Evolutionary conservation across 2,329 filamentous ascomycete genomes (phyloP).

Genomic region (Cladosporium colombiae): DNA sequence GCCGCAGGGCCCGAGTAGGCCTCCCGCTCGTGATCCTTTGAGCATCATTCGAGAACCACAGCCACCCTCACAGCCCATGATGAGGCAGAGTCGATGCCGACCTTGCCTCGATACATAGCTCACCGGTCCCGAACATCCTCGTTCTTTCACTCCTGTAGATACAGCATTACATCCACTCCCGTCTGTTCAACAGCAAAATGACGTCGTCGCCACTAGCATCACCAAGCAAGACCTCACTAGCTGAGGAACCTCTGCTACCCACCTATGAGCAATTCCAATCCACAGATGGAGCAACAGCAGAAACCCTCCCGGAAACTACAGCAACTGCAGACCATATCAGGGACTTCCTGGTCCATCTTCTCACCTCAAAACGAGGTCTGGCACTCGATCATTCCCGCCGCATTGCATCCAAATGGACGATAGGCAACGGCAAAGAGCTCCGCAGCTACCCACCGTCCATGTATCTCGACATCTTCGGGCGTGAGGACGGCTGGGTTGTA

Average conservation of each 20-base stretch:
- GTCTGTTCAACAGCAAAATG: neutral
- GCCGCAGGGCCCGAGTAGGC: neutral
- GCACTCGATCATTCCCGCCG: slow-evolving; percentile 18
- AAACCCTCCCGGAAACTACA: neutral
- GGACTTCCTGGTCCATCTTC: slow-evolving; percentile 19
- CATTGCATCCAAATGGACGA: slow-evolving; percentile 24
- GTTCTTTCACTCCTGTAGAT: neutral
- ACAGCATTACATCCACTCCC: neutral
- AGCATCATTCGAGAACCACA: neutral
- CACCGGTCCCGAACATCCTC: neutral
- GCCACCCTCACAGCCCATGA: neutral
- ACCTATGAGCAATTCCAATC: slow-evolving; percentile 5
- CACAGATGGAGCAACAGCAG: neutral
- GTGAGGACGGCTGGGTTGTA: slow-evolving; percentile 25
- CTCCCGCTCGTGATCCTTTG: neutral
- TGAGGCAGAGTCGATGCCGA: neutral
- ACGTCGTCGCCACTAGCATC: neutral
- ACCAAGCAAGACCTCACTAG: neutral
- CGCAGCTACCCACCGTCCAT: slow-evolving; percentile 20
- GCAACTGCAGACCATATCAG: slow-evolving; percentile 25
- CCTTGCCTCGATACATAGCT: neutral
- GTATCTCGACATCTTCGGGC: slow-evolving; percentile 25
- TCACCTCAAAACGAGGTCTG: slow-evolving; percentile 9
- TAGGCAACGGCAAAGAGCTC: slow-evolving; percentile 25
- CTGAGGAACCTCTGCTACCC: neutral